Base-by-base conservation (phyloP, 352 stramenopile species). In the Globisporangium yorkense region DNA sequence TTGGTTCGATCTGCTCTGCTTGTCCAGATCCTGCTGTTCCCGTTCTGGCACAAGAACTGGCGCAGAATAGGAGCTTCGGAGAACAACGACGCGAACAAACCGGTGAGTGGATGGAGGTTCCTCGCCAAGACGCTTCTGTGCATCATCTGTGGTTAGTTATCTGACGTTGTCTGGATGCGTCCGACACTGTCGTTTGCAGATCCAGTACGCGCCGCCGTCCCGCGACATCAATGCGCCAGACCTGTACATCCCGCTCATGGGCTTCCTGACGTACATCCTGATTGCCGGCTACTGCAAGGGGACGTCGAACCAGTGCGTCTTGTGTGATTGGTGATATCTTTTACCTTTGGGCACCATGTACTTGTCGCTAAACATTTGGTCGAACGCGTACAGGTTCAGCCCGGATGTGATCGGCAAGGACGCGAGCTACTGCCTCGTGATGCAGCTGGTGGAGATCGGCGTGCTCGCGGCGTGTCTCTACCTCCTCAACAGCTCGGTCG, bases 231-330 rank as follows among this genome's bases (percentile, higher is more conserved):
- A 99, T 66, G 96, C 97, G 5, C 96, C 96, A 1, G 97, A 99
- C 76, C 74, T 99, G 31, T 99, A 99, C 74, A 92, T 99, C 31
- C 97, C 97, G 12, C 61, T 97, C 44, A 99, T 99, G 97, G 89
- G 94, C n/a, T 97, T 99, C 39, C 83, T 99, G 54, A 99, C 97
- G 18, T 99, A 99, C 74, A 97, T 98, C 50, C 72, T 99, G 51
- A 87, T 99, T 12, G 97, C 97, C 62, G 97, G 96, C 2, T 96
- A 99, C 59, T 91, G 83, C 46, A 98, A 99, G 63, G 97, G 97
- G 29, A 93, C 88, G 35, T 92, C 82, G 29, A 91, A 91, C 54
- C 78, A 95, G 84, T 96, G 76, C 59, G 81, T 79, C 24, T 9
- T 37, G 21, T 52, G 2, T 13, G 43, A 21, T 41, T 5, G 48